phyloP scores from a whole-genome alignment of 345 rosid species.

The Pugionium dolabratum region DNA sequence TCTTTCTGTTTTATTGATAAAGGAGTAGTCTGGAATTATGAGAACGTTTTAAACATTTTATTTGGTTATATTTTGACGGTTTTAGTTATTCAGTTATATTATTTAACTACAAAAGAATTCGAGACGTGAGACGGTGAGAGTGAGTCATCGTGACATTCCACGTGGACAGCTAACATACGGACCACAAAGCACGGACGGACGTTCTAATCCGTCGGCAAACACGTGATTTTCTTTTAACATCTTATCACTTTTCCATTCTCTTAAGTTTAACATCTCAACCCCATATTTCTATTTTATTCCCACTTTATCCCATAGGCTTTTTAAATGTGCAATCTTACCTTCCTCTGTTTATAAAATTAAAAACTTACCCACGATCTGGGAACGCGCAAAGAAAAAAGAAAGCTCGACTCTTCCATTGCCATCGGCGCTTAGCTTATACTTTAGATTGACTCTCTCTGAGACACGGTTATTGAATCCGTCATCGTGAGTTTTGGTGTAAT shows the following conservation, averaged over 20 bases:
- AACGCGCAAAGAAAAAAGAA: slow-evolving; percentile 23
- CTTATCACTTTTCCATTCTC: slow-evolving; percentile 31
- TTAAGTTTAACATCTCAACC: slow-evolving; percentile 26
- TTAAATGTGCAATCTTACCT: slow-evolving; percentile 16
- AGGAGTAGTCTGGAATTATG: slow-evolving; percentile 20
- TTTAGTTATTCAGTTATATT: background rate
- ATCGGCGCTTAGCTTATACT: slow-evolving; percentile 35
- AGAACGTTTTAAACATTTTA: slow-evolving; percentile 20
- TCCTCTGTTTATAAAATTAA: slow-evolving; percentile 34
- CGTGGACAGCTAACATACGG: slow-evolving; percentile 47
- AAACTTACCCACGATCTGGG: slow-evolving; percentile 23
- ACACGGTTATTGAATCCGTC: background rate
- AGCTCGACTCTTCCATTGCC: slow-evolving; percentile 19
- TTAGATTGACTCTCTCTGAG: slow-evolving; percentile 14
- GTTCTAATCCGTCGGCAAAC: slow-evolving; percentile 38
- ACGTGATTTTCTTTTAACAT: slow-evolving; percentile 24
- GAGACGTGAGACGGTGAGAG: slow-evolving; percentile 22
- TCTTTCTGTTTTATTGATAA: background rate
- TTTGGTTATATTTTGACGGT: slow-evolving; percentile 20
- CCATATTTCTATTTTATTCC: slow-evolving; percentile 2
- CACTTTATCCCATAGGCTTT: slow-evolving; percentile 14
- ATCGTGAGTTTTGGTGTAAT: slow-evolving; percentile 19
- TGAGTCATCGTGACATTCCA: slow-evolving; percentile 35
- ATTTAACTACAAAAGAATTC: background rate
- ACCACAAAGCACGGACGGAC: slow-evolving; percentile 39